Percentiles rank a stretch among this genome's conserved stretches.
These are phyloP conservation scores for Primulina eburnea DNA, from an alignment of 257 asterid genomes.

Conservation along the genomic window DNA sequence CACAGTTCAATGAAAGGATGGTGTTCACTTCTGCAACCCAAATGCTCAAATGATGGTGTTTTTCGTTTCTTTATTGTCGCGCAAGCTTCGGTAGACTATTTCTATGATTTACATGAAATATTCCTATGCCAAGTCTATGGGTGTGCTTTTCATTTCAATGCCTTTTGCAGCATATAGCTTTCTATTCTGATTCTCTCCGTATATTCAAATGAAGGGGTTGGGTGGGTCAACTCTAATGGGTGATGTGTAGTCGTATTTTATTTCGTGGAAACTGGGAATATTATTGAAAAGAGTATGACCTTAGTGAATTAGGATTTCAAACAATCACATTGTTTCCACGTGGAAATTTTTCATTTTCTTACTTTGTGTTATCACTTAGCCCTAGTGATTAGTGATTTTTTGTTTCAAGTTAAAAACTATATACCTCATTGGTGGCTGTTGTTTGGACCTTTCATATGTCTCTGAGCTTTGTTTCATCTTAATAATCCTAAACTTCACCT, in stretches of 20 bases:
- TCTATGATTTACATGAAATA: too few species aligned
- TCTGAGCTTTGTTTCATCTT: background rate
- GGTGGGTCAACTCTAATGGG: background rate
- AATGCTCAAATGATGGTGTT: too few species aligned
- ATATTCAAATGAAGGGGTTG: too few species aligned
- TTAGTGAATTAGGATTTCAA: background rate
- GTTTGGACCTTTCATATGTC: background rate
- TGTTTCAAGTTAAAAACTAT: slow-evolving; percentile 2
- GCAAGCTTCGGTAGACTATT: background rate
- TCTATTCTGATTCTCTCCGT: too few species aligned
- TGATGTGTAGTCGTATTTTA: background rate
- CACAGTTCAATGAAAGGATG: too few species aligned
- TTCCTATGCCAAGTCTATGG: too few species aligned
- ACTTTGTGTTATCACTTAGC: background rate
- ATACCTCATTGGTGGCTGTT: background rate
- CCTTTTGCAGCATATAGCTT: too few species aligned
- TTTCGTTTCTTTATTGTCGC: too few species aligned
- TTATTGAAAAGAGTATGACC: background rate
- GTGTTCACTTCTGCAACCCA: too few species aligned
- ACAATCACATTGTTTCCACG: background rate
- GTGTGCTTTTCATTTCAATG: too few species aligned
- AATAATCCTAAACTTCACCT: slow-evolving; percentile 10
- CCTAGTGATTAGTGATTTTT: background rate
- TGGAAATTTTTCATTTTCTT: background rate
- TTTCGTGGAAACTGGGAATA: slow-evolving; percentile 2